Conservation (phyloP, 805 yeast genomes). For the Saccharomyces mikatae region DNA sequence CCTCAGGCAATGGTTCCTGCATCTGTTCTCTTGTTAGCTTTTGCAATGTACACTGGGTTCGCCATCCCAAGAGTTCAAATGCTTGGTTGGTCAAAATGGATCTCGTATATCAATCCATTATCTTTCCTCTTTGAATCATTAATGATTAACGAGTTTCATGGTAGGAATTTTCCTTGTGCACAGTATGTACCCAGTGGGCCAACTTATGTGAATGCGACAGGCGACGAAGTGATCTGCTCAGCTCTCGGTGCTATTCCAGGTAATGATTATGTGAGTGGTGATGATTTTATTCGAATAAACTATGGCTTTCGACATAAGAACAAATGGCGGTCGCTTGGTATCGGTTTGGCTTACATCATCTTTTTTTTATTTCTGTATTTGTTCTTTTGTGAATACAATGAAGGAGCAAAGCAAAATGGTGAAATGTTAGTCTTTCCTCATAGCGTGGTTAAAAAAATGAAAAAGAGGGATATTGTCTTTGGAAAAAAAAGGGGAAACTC, state of each 20-base stretch:
- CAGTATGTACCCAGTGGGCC: conserved; percentile 36
- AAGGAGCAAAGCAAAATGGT: conserved; percentile 49
- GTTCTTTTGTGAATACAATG: conserved; percentile 39
- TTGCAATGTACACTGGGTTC: conserved; percentile 35
- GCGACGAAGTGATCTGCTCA: conserved; percentile 34
- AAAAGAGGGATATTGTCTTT: conserved; percentile 26
- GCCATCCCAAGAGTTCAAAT: conserved; percentile 35
- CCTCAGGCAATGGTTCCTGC: conserved; percentile 38
- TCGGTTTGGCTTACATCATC: conserved; percentile 39
- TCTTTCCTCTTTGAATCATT: conserved; percentile 36
- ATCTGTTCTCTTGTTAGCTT: conserved; percentile 29
- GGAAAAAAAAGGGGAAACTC: neutral
- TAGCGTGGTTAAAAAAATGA: conserved; percentile 37
- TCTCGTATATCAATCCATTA: conserved; percentile 34
- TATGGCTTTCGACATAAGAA: conserved; percentile 36
- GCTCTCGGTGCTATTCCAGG: conserved; percentile 46
- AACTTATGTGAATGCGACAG: conserved; percentile 26
- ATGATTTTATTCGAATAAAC: conserved; percentile 33
- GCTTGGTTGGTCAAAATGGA: conserved; percentile 41
- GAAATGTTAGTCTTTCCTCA: conserved; percentile 47
- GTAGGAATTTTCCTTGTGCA: conserved; percentile 29
- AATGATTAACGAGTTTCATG: conserved; percentile 36
- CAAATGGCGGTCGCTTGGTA: conserved; percentile 54
- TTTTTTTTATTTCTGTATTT: conserved; percentile 44
- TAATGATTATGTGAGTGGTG: conserved; percentile 37